Conservation (phyloP, 352 stramenopile species). For the Globisporangium yorkense region DNA sequence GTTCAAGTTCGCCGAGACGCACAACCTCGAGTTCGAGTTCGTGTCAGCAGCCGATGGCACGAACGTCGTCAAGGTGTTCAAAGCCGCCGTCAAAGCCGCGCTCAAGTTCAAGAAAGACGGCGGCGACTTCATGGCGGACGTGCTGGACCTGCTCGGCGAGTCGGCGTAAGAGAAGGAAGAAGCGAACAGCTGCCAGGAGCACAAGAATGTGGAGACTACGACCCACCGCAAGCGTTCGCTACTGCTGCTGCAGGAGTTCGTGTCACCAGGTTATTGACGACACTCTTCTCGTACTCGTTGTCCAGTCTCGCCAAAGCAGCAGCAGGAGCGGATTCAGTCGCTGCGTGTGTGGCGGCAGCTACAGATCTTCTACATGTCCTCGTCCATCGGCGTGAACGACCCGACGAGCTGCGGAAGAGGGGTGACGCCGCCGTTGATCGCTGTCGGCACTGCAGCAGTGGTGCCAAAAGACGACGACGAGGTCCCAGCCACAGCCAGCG, state of each 20-base stretch:
- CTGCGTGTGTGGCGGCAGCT: too few species aligned
- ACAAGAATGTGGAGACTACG: background rate
- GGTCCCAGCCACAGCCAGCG: background rate
- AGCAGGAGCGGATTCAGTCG: too few species aligned
- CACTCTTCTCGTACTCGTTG: background rate
- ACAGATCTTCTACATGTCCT: conserved; percentile 16
- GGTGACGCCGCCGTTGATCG: background rate
- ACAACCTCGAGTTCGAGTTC: conserved; percentile 94
- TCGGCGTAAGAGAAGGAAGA: conserved; percentile 20
- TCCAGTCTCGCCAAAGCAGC: background rate
- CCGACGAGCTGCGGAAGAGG: conserved; percentile 5
- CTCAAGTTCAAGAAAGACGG: conserved; percentile 88
- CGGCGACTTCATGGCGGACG: conserved; percentile 91
- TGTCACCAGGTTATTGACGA: background rate
- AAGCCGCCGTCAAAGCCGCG: conserved; percentile 78
- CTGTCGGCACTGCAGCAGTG: too few species aligned
- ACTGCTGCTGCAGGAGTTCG: background rate
- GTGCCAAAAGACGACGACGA: background rate
- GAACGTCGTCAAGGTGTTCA: conserved; percentile 95
- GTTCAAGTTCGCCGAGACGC: conserved; percentile 93
- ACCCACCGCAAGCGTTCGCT: background rate
- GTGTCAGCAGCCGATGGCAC: conserved; percentile 93
- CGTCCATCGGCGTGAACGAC: conserved; percentile 35
- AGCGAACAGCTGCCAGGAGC: conserved; percentile 4
- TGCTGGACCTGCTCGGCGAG: conserved; percentile 86